Evolutionary conservation across 192 early-diverging fungal species (phyloP), one percentile per base, ranked within the genome.

Genomic region (Coemansia sp.): DNA sequence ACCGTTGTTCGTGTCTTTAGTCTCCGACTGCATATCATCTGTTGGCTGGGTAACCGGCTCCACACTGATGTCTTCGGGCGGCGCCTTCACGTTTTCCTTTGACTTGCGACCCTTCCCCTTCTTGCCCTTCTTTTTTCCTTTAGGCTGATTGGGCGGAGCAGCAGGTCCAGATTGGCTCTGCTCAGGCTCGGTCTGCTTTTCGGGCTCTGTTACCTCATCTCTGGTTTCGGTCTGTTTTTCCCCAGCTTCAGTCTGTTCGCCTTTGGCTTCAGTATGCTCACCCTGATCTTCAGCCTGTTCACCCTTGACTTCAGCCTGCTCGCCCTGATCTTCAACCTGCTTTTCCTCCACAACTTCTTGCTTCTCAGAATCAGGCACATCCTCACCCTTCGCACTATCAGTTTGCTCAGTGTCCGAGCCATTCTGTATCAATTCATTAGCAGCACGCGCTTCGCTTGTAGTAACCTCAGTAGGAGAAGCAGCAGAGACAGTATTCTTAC

Each of bases 41-140:
- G 50, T 14, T 25, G 53, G 11, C 14, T 30, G n/a, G 1, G 22
- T 52, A 17, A 27, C 23, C 24, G 31, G 36, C n/a, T 52, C 39
- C 4, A 54, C 29, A n/a, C 53, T 25, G 22, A 24, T 75, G 23
- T 25, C 58, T 19, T 83, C 67, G 6, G 17, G n/a, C 31, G 0
- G 51, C 3, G 33, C 54, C 52, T 52, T 63, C 10, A 32, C 23
- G 42, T 32, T 58, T 20, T 61, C 64, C 59, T 61, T 81, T 64
- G 57, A 42, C 59, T 67, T 68, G 74, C 70, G 72, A 54, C 27
- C 76, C 71, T 64, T 75, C 57, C 32, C 76, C 59, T 68, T 71
- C 57, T 72, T 83, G 67, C 57, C 80, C 64, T 64, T 74, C 73
- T 65, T 72, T 59, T 74, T 76, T 29, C 80, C 61, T 66, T 82